These are phyloP conservation scores for sweet orange (Citrus sinensis) DNA, from an alignment of 345 rosid species.

Conservation along the genomic window DVS_A1.0 CM039169.1:33449501-33450000, in stretches of 20 bases:
- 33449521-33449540: slow-evolving; percentile 71
- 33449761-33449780: not conserved
- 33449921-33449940: slow-evolving; percentile 72
- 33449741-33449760: not conserved
- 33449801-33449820: not conserved
- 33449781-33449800: not conserved
- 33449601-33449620: slow-evolving; percentile 93
- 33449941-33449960: slow-evolving; percentile 90
- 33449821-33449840: not conserved
- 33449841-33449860: not conserved
- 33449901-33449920: slow-evolving; percentile 84
- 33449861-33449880: slow-evolving; percentile 15
- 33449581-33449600: slow-evolving; percentile 78
- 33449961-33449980: slow-evolving; percentile 93
- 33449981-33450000: slow-evolving; percentile 80
- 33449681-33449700: slow-evolving; percentile 86
- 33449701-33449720: slow-evolving; percentile 71
- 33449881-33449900: slow-evolving; percentile 42
- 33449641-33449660: slow-evolving; percentile 93
- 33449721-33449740: not conserved
- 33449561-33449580: slow-evolving; percentile 83
- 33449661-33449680: slow-evolving; percentile 79
- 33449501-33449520: slow-evolving; percentile 86
- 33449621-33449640: slow-evolving; percentile 69
- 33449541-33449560: slow-evolving; percentile 91